phyloP scores from a whole-genome alignment of 495 filamentous ascomycete species.

The Podospora pseudoanserina region DNA sequence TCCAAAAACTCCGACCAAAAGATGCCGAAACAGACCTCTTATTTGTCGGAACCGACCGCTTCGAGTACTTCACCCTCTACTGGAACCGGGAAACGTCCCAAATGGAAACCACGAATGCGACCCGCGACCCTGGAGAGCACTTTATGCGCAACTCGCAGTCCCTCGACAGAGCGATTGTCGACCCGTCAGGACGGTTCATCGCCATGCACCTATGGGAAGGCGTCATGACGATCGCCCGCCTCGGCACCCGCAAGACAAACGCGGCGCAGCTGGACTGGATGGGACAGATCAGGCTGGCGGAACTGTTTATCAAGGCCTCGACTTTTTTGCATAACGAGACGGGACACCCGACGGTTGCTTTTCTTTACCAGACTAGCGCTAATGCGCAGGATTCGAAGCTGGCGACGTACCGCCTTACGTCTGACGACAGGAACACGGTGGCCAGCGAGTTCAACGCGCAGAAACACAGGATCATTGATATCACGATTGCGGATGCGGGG shows the following conservation, averaged over 20 bases:
- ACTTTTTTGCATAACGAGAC: slow-evolving; percentile 74
- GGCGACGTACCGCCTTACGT: slow-evolving; percentile 52
- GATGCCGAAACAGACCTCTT: slow-evolving; percentile 76
- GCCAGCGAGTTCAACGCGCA: slow-evolving; percentile 44
- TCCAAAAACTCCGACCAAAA: slow-evolving; percentile 74
- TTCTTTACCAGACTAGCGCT: slow-evolving; percentile 74
- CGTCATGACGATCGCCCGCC: slow-evolving; percentile 67
- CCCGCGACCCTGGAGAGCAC: slow-evolving; percentile 67
- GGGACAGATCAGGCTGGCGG: slow-evolving; percentile 71
- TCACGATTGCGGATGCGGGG: slow-evolving; percentile 65
- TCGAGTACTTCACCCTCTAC: slow-evolving; percentile 80
- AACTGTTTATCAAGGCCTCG: slow-evolving; percentile 79
- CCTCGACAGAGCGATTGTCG: slow-evolving; percentile 71
- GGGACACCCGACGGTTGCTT: slow-evolving; percentile 71
- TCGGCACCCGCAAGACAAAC: slow-evolving; percentile 52
- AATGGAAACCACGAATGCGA: slow-evolving; percentile 65
- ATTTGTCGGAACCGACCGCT: slow-evolving; percentile 87
- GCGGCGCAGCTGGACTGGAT: slow-evolving; percentile 60
- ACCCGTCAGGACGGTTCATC: slow-evolving; percentile 78
- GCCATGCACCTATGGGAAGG: slow-evolving; percentile 87
- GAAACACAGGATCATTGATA: slow-evolving; percentile 46
- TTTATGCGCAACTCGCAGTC: slow-evolving; percentile 74
- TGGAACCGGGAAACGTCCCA: slow-evolving; percentile 67
- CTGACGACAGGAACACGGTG: slow-evolving; percentile 47
- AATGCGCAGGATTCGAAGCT: slow-evolving; percentile 60